A percentile compares a stretch with the other conserved stretches of the same genome.
phyloP scores from a whole-genome alignment of 1,139 yeast genomes.

The Nakaseomyces delphensis region DNA sequence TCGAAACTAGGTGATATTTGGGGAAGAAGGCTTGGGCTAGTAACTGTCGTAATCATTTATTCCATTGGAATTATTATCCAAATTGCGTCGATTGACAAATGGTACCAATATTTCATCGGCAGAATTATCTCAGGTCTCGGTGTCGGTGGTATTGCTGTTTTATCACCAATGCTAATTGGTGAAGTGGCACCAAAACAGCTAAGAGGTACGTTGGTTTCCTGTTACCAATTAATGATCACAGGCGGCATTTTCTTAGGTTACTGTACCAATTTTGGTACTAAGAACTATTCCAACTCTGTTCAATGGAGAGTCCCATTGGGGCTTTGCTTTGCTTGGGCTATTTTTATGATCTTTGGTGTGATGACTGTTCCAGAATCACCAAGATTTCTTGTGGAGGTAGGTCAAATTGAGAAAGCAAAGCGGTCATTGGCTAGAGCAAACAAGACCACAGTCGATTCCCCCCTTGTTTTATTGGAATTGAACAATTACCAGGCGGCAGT shows the following conservation, averaged over 20 bases:
- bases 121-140: slow-evolving; percentile 56
- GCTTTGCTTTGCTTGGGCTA: slow-evolving; percentile 38
- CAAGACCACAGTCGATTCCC: slow-evolving; percentile 46
- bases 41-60: slow-evolving; percentile 47
- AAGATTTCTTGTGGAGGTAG: slow-evolving; percentile 51
- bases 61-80: slow-evolving; percentile 55
- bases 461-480: slow-evolving; percentile 48
- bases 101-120: slow-evolving; percentile 51
- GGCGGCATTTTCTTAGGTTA: slow-evolving; percentile 55
- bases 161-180: slow-evolving; percentile 54
- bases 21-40: slow-evolving; percentile 54
- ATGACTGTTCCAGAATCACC: slow-evolving; percentile 69
- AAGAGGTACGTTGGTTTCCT: slow-evolving; percentile 57
- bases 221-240: slow-evolving; percentile 57
- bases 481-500: slow-evolving; percentile 54
- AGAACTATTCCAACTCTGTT: slow-evolving; percentile 38
- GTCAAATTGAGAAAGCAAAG: slow-evolving; percentile 49
- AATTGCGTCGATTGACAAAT: slow-evolving; percentile 43
- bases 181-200: slow-evolving; percentile 58
- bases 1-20: slow-evolving; percentile 47
- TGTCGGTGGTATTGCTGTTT: slow-evolving; percentile 54
- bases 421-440: slow-evolving; percentile 50
- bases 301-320: slow-evolving; percentile 60
- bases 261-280: slow-evolving; percentile 51
- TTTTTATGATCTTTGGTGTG: slow-evolving; percentile 44